phyloP scores from a whole-genome alignment of 192 early-diverging fungal genomes.

The Oehlia diaphana region DNA sequence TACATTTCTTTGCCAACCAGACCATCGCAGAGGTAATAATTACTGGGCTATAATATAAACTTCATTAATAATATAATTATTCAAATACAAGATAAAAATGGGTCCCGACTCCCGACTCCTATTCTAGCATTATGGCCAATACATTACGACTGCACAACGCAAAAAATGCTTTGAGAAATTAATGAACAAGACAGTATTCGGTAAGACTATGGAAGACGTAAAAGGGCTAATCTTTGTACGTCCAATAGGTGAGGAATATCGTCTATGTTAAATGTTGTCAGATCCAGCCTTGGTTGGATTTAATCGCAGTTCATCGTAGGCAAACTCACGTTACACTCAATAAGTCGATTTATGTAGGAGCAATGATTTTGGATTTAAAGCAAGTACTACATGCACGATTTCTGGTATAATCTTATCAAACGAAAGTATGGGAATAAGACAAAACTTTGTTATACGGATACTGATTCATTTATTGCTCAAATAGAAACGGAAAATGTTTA shows the following conservation, averaged over 20 bases:
- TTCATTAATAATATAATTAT: too few species aligned
- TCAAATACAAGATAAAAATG: too few species aligned
- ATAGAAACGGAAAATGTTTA: not conserved
- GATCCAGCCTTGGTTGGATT: not conserved
- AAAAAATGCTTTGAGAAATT: conserved; percentile 6
- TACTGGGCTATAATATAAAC: too few species aligned
- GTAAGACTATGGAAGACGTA: conserved; percentile 24
- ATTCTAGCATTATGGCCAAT: not conserved
- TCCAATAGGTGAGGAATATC: not conserved
- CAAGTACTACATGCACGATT: not conserved
- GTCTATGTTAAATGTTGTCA: not conserved
- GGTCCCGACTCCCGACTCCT: too few species aligned
- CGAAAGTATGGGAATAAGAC: not conserved
- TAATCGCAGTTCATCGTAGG: not conserved
- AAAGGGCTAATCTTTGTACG: not conserved
- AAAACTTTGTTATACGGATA: not conserved
- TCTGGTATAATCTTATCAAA: not conserved
- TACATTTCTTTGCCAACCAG: too few species aligned
- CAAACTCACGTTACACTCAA: not conserved
- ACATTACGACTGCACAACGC: conserved; percentile 14
- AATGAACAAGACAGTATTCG: conserved; percentile 26
- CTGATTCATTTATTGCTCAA: not conserved
- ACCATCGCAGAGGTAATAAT: too few species aligned
- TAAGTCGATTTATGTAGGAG: too few species aligned
- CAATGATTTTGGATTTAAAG: too few species aligned